Evolutionary conservation across 257 asterid species (phyloP).

Genomic region (Nicotiana benthamiana): DNA sequence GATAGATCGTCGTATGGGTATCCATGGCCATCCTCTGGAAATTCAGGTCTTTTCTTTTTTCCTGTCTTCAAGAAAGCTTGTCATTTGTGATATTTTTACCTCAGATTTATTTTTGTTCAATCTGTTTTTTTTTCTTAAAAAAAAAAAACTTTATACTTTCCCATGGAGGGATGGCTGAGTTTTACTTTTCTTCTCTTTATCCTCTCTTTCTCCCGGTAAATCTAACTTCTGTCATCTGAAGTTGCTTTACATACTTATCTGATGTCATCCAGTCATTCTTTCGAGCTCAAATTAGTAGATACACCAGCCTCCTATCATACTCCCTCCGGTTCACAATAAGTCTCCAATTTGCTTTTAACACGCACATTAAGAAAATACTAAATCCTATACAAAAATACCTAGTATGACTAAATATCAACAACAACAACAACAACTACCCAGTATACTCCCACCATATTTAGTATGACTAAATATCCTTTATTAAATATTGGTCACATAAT

Average conservation of each 20-base stretch:
- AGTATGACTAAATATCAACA: too few species aligned
- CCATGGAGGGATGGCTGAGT: background rate
- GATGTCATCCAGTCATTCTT: background rate
- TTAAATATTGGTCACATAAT: too few species aligned
- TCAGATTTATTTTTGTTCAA: too few species aligned
- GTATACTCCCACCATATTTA: too few species aligned
- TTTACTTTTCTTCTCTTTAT: background rate
- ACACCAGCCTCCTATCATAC: background rate
- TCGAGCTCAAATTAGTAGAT: background rate
- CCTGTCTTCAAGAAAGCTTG: background rate
- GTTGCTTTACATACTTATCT: background rate
- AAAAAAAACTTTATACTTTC: background rate
- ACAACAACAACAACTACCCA: too few species aligned
- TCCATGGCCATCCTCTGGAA: slow-evolving; percentile 83
- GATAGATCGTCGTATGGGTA: slow-evolving; percentile 92
- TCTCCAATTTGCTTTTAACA: too few species aligned
- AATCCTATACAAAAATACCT: too few species aligned
- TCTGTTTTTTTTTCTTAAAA: too few species aligned
- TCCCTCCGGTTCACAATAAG: too few species aligned
- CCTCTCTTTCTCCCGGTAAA: background rate
- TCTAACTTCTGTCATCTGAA: background rate
- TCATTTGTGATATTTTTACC: background rate
- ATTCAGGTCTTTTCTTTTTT: slow-evolving; percentile 46
- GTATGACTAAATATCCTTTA: too few species aligned
- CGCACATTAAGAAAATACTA: too few species aligned